Evolutionary conservation across 768 basidiomycete species (phyloP), one percentile per base, ranked within the genome.

Genomic region (Crepidotus variabilis): DNA sequence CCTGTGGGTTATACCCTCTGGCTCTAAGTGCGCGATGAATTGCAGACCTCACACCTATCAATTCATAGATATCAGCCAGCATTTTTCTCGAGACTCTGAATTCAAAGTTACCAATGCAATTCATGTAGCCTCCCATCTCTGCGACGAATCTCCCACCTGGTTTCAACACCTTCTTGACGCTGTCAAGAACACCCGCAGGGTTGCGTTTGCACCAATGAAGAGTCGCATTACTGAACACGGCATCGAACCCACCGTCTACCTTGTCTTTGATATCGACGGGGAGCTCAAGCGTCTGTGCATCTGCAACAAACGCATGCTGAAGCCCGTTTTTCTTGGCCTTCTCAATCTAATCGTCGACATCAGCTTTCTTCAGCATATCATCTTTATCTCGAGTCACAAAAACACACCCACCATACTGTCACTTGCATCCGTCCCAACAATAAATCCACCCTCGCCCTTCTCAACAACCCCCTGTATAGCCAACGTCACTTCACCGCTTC

Each of bases 171-270:
- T 72, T 75, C 63, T 80, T 81, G n/a, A 81, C 78, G 50, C 83
- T 78, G 13, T 76, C 69, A 9, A 92, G 66, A 8, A 92, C 91
- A 1, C 81, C 84, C 1, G 63, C 67, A 0, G 92, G 93, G 61
- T 87, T 76, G 4, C 73, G 72, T 68, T 90, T 93, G 71, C 91
- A 94, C 92, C 92, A 94, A 63, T 95, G 92, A 59, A 94, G 65
- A 2, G 81, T 77, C 0, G 93, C 90, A 59, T 88, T 92, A 52
- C 85, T 87, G 73, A 94, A 94, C 1, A 88, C 86, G 0, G 83
- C 85, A 64, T 92, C 88, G 59, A 85, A 90, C 48, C 74, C 73
- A 23, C 70, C 72, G 7, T 72, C 72, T 22, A 63, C 53, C 16
- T 28, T 43, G 3, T 61, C 60, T 0, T 61, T 55, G 0, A 69